Evolutionary conservation across 176 grass and related monocot genomes (phyloP).

Genomic region (Puccinellia tenuiflora): DNA sequence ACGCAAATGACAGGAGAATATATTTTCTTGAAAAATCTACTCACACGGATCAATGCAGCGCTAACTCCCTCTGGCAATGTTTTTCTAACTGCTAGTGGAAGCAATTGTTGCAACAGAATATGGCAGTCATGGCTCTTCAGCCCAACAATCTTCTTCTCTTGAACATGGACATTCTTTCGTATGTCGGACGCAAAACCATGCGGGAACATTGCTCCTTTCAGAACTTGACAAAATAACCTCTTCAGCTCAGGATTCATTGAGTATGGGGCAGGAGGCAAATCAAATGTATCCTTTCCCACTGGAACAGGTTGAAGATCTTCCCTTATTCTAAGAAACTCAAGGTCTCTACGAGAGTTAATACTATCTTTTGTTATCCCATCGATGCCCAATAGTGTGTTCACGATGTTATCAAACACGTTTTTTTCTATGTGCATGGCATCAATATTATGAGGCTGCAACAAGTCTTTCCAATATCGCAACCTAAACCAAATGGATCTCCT

Average conservation of each 20-base stretch:
- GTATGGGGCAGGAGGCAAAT: neutral
- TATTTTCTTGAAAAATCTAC: neutral
- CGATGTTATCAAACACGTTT: neutral
- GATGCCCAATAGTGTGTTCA: neutral
- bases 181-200: neutral
- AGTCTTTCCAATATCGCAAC: neutral
- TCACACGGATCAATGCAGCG: neutral
- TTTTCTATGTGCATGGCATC: neutral
- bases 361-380: neutral
- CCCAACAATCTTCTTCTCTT: neutral
- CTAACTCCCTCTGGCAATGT: neutral
- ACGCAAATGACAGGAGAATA: neutral
- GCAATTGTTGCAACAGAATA: neutral
- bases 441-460: neutral
- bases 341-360: neutral
- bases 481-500: neutral
- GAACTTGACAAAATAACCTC: neutral
- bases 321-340: neutral
- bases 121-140: neutral
- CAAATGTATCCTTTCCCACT: neutral
- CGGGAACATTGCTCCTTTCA: neutral
- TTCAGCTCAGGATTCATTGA: neutral
- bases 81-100: neutral
- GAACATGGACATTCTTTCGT: neutral
- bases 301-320: neutral